Base-by-base conservation (phyloP, 2,329 filamentous ascomycete species). In the Sarocladium strictum region DNA sequence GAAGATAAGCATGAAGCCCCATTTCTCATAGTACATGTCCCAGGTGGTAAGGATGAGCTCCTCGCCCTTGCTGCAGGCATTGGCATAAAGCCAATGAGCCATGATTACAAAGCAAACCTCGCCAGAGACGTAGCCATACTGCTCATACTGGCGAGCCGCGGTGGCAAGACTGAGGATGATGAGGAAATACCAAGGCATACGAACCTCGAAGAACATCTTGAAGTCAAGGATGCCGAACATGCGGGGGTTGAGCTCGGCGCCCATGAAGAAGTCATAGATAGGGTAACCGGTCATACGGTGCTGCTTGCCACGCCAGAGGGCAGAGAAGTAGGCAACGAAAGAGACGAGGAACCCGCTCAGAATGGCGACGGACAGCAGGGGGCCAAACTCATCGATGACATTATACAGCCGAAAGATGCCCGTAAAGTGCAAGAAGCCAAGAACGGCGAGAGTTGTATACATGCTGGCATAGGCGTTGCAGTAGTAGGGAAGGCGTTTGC, bases 1-100 rank as follows among this genome's bases (percentile, higher is more conserved):
- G 82, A 96, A 96, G 70, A 95, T 95, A 61, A 96, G 82, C 91
- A 96, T 96, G 77, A 96, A 96, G 53, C 91, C 91, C 83, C 89
- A 92, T 75, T 96, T 96, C 78, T 96, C 91, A 64, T 90, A 93
- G 77, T 95, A 96, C 87, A 96, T 96, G 65, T 96, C 91, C 71
- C 91, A 96, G 51, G 90, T 94, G 9, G 88, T 88, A 56, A 90
- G 81, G 69, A 96, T 96, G 67, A 90, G 82, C 72, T 96, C 90
- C 72, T 96, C 91, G 49, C 88, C 92, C 76, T 96, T 96, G 62
- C 86, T 84, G 75, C 91, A 96, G 53, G 91, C 90, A 69, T 95
- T 94, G 66, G 90, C 90, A 65, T 96, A 96, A 45, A 96, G 79
- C 72, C 87, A 96, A 72, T 96, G 90, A 1, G 91, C 92, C 81